Percentiles rank a stretch among this genome's conserved stretches.
These are phyloP conservation scores for Kodamaea fungicola DNA, from an alignment of 1,139 yeast species.

Conservation along the genomic window DNA sequence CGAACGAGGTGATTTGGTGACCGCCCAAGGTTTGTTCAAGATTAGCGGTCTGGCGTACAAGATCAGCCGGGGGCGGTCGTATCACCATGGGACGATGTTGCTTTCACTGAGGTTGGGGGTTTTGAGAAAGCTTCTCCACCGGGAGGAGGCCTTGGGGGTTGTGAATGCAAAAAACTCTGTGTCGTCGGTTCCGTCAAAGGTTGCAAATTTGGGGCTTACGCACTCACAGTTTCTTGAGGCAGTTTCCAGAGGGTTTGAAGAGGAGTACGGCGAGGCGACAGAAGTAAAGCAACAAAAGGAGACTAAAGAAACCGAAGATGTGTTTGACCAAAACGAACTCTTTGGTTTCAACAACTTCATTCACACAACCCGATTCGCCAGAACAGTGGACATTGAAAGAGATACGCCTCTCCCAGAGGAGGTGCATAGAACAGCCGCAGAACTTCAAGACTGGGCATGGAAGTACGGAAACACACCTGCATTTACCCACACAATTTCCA, in stretches of 20 bases:
- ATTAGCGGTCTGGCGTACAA: conserved; percentile 92
- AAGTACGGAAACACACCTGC: conserved; percentile 67
- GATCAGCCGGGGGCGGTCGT: conserved; percentile 74
- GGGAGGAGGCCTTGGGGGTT: conserved; percentile 41
- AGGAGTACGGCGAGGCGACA: conserved; percentile 25
- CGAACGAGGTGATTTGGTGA: conserved; percentile 75
- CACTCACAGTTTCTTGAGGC: conserved; percentile 45
- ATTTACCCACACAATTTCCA: conserved; percentile 46
- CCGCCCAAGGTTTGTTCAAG: conserved; percentile 38
- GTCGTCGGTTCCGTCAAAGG: conserved; percentile 74
- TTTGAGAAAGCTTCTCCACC: conserved; percentile 54
- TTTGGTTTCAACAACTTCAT: conserved; percentile 35
- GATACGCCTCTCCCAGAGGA: conserved; percentile 42
- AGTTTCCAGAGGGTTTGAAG: conserved; percentile 45
- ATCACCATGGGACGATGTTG: conserved; percentile 97
- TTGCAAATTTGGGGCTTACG: conserved; percentile 55
- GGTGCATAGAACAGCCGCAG: conserved; percentile 38
- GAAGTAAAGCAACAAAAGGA: conserved; percentile 12
- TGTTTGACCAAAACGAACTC: conserved; percentile 28
- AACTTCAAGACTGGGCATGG: conserved; percentile 66
- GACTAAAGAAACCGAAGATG: conserved; percentile 16
- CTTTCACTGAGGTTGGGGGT: conserved; percentile 59
- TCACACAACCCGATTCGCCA: conserved; percentile 12
- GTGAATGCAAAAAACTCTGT: conserved; percentile 61
- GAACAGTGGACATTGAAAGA: conserved; percentile 21